Evolutionary conservation across 2,329 filamentous ascomycete genomes (phyloP), one percentile per base, ranked within the genome.

Genomic region (Huntiella moniliformis): DNA sequence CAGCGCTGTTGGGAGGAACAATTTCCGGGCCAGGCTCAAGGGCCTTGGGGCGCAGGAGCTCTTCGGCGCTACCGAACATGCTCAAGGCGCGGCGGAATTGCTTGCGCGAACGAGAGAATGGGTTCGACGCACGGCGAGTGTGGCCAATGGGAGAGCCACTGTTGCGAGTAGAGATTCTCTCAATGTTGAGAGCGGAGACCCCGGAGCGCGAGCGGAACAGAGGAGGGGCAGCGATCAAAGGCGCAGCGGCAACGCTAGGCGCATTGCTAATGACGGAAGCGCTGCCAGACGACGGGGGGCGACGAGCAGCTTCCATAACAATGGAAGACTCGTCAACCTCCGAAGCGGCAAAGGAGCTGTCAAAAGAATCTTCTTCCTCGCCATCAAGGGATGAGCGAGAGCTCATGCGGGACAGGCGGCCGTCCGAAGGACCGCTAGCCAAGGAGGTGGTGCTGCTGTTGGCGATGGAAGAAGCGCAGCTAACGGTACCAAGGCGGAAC

Each of bases 51-150:
- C 84, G 85, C 66, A 93, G 82, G 46, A 95, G 70, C 58, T 96
- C 91, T 53, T 75, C 82, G 3, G 87, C 82, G 59, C 82, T 77
- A 64, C 96, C 88, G 63, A 93, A 98, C 91, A 98, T 98, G 71
- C 91, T 96, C 57, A 95, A 66, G 17, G 88, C 93, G 53, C 91
- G 78, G 50, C 91, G 79, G 57, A 88, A 88, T 60, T 91, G 83
- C 58, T 93, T 93, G 53, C 87, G 75, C 38, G 82, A 82, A 51
- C 85, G 77, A 55, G 77, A 67, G 53, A 82, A 74, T 47, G 73
- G 81, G 60, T 78, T 86, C 42, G 73, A 80, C 50, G 66, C 71
- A 53, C 87, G 84, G 52, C 86, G 77, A 47, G 78, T 64, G 54
- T 88, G 80, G 49, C 70, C 70, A 51, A 81, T 71, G 32, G 87